Evolutionary conservation across 2,329 filamentous ascomycete species (phyloP), one percentile per base, ranked within the genome.

Genomic region (Elsinoe perseae): DNA sequence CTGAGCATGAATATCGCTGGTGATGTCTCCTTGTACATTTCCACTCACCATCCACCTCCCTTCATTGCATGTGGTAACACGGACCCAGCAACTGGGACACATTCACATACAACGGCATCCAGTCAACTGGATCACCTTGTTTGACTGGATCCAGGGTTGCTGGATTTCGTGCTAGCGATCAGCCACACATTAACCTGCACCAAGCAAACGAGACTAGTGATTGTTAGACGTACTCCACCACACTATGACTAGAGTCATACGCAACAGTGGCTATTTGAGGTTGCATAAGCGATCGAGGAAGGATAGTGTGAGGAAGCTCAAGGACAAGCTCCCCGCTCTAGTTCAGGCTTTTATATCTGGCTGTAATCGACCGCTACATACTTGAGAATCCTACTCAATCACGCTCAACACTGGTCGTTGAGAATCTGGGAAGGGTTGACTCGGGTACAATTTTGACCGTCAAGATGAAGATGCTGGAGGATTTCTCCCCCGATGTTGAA

Each of bases 281-380:
- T 52, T 52, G 30, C 48, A 52, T 30, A 52, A 42, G n/a, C 52
- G 28, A 21, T 36, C 28, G 20, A 54, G 36, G 32, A 34, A 23
- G 52, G 20, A 54, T 23, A 43, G 27, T 44, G 52, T 54, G 16
- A 42, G 36, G 21, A 54, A 42, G 34, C 38, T 54, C 52, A 54
- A 54, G 52, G 38, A 30, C 34, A 54, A 54, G 38, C 34, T 54
- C 52, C 52, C 52, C 23, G 52, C 34, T 21, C 23, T 54, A 6
- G 12, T 54, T 6, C 38, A 42, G 9, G 32, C 52, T n/a, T 43
- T 54, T 32, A 42, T 54, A 27, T 54, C 52, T 54, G 52, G 52
- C 23, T 54, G 52, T 21, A 54, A 54, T n/a, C 32, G 52, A 27
- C 27, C 34, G 21, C 52, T 54, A 12, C 38, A 42, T 14, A 42